These are phyloP conservation scores for Apiospora arundinis DNA, from an alignment of 2,329 filamentous ascomycete genomes.

Conservation along the genomic window DNA sequence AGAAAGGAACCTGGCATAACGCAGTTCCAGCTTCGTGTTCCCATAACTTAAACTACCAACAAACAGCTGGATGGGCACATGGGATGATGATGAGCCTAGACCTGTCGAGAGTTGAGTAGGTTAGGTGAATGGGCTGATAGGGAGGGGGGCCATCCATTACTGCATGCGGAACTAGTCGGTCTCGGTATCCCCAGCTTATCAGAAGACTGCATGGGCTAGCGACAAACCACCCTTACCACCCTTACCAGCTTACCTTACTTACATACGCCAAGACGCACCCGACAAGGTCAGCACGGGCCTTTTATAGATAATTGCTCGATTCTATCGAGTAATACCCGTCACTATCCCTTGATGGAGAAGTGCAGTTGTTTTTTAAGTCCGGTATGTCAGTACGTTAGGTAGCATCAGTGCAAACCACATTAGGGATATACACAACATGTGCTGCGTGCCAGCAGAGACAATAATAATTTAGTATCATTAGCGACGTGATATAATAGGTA, in stretches of 20 bases:
- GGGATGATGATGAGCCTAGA: not conserved
- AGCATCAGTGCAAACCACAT: too few relatives aligned
- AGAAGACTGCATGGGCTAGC: not conserved
- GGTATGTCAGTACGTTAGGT: too few relatives aligned
- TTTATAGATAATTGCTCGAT: constrained; percentile 26
- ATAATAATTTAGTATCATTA: too few relatives aligned
- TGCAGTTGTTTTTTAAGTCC: not conserved
- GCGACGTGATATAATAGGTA: not conserved
- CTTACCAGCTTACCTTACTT: not conserved
- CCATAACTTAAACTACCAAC: not conserved
- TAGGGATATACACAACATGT: too few relatives aligned
- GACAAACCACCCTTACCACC: constrained; percentile 6
- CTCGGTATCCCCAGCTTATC: constrained; percentile 22
- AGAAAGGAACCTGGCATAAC: not conserved
- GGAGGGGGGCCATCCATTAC: not conserved
- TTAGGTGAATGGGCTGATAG: not conserved
- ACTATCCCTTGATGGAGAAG: not conserved
- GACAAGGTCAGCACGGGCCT: constrained; percentile 1
- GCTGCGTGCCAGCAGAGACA: too few relatives aligned
- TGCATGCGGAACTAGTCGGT: not conserved
- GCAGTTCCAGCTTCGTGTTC: not conserved
- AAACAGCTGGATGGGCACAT: not conserved
- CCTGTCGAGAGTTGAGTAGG: not conserved
- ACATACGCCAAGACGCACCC: not conserved
- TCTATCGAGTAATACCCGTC: constrained; percentile 25